Percentiles rank a stretch among this genome's conserved stretches.
phyloP scores from a whole-genome alignment of 495 filamentous ascomycete species.

The Massariosphaeria phaeospora region DNA sequence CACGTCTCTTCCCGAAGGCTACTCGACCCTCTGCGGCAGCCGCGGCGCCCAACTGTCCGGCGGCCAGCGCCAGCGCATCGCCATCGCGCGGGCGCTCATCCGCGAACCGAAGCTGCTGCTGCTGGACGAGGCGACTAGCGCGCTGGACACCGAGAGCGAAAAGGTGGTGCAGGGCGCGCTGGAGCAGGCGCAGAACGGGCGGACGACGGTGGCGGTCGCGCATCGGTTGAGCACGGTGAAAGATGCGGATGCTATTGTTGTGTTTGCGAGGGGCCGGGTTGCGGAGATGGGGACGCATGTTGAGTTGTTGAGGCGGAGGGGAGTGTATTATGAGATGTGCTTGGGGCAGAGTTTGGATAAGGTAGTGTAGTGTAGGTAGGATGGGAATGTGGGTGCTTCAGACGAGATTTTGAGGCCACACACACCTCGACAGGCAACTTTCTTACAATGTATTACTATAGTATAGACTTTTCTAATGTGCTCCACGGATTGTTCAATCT shows the following conservation, averaged over 20 bases:
- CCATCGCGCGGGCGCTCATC: constrained; percentile 47
- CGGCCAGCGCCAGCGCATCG: constrained; percentile 43
- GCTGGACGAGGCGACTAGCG: constrained; percentile 82
- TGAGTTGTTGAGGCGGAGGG: constrained; percentile 51
- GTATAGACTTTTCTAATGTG: too few species aligned
- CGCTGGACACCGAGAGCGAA: constrained; percentile 86
- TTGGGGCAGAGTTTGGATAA: constrained; percentile 39
- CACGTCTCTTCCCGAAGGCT: constrained; percentile 34
- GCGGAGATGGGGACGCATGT: constrained; percentile 67
- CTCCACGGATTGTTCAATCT: too few species aligned
- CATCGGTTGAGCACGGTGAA: constrained; percentile 81
- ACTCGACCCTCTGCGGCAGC: constrained; percentile 38
- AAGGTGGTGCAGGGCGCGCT: constrained; percentile 51
- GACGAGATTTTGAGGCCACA: too few species aligned
- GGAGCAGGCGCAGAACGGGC: constrained; percentile 30
- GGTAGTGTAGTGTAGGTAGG: too few species aligned
- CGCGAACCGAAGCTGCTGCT: constrained; percentile 75
- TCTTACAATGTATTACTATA: too few species aligned
- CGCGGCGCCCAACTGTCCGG: constrained; percentile 41
- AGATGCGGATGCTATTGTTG: constrained; percentile 79
- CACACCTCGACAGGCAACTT: too few species aligned
- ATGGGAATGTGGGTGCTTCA: too few species aligned
- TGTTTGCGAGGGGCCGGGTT: constrained; percentile 68
- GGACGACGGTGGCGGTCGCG: constrained; percentile 81
- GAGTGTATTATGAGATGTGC: constrained; percentile 33